Conservation (phyloP, 2,329 filamentous ascomycete species). For the Sarocladiaceae sp. region DNA sequence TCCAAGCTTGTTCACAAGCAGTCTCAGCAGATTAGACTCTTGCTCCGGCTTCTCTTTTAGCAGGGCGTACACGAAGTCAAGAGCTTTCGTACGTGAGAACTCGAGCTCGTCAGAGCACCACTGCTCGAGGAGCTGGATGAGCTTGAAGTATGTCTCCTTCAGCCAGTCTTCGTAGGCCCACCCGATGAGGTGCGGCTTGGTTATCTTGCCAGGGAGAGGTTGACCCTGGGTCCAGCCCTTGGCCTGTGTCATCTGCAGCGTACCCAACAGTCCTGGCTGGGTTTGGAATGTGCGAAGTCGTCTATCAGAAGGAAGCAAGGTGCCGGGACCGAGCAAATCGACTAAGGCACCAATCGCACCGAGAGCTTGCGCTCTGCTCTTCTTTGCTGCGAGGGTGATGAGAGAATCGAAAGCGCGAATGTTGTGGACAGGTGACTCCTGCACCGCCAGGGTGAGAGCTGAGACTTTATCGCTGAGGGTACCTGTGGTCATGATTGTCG, state of each 20-base stretch:
- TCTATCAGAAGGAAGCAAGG: conserved; percentile 75
- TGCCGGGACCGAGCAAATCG: conserved; percentile 87
- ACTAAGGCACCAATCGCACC: conserved; percentile 90
- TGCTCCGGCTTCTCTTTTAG: conserved; percentile 96
- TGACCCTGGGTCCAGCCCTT: conserved; percentile 64
- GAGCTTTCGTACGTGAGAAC: conserved; percentile 80
- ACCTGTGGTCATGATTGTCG: conserved; percentile 93
- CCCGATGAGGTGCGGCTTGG: conserved; percentile 72
- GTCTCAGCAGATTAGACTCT: conserved; percentile 84
- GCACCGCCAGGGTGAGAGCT: conserved; percentile 86
- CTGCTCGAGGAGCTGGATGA: conserved; percentile 83
- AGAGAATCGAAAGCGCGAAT: conserved; percentile 84
- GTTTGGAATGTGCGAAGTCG: conserved; percentile 75
- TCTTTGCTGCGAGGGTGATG: conserved; percentile 80
- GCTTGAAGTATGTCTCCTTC: conserved; percentile 88
- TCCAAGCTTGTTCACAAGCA: conserved; percentile 94
- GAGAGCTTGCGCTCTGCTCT: conserved; percentile 87
- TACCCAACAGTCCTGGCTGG: conserved; percentile 72
- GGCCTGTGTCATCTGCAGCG: conserved; percentile 58
- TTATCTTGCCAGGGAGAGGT: conserved; percentile 67
- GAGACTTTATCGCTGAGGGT: conserved; percentile 97
- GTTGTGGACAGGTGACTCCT: conserved; percentile 94
- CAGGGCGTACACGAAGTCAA: conserved; percentile 88
- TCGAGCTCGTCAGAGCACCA: conserved; percentile 97
- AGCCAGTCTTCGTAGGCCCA: conserved; percentile 97